Evolutionary conservation across 225 moss, liverwort and hornwort species (phyloP).

Genomic region (Polytrichum commune): DNA sequence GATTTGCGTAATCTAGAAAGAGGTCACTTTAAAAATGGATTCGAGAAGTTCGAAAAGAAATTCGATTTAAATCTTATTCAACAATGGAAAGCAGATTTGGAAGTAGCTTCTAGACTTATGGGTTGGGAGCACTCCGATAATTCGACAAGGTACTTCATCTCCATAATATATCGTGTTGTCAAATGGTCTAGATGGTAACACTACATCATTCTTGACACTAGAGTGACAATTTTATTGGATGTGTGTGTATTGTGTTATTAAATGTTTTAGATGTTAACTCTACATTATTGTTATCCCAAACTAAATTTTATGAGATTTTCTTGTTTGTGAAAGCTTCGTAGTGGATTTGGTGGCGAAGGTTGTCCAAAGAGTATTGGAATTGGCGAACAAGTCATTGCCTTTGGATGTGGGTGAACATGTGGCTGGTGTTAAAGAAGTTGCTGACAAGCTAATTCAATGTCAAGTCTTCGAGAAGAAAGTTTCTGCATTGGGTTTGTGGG

Average conservation of each 20-base stretch:
- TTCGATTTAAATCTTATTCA: not conserved
- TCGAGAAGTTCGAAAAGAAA: not conserved
- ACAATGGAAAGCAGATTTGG: conserved; percentile 4
- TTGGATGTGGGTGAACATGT: not conserved
- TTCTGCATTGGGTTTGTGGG: conserved; percentile 3
- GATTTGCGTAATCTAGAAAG: not conserved
- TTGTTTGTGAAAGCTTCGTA: not conserved
- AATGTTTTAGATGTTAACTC: not conserved
- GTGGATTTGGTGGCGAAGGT: not conserved
- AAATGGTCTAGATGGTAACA: not conserved
- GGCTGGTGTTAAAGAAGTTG: not conserved
- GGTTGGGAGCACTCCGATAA: not conserved
- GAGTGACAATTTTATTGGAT: too few species aligned
- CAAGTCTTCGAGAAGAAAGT: not conserved
- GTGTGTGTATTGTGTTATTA: too few species aligned
- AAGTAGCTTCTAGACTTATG: not conserved
- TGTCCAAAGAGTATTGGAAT: not conserved
- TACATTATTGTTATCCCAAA: not conserved
- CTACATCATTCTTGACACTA: not conserved
- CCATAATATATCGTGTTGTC: not conserved
- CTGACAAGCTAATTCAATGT: not conserved
- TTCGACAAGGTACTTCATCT: not conserved
- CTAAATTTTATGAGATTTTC: not conserved
- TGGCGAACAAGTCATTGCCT: not conserved
- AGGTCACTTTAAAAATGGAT: not conserved